Evolutionary conservation across 2,329 filamentous ascomycete species (phyloP), one percentile per base, ranked within the genome.

Genomic region (Paraconiothyrium brasiliense): DNA sequence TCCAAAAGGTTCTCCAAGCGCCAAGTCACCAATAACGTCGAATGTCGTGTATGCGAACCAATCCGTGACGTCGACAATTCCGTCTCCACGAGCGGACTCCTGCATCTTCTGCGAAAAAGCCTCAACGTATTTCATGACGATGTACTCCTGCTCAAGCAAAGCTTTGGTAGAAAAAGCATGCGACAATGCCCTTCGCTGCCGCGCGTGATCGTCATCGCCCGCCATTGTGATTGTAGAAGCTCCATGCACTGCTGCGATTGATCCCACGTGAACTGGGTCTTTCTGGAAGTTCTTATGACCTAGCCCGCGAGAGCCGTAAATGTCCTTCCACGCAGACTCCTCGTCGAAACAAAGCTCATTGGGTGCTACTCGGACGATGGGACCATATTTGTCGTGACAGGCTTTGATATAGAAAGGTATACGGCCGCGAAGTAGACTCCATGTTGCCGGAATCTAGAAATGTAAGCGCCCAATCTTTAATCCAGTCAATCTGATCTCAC

Each of bases 1-100:
- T 11, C 67, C 69, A 48, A 70, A 85, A 0, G 82, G 78, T 4
- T 82, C 79, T 0, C 84, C 84, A 63, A 86, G 85, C 0, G 84
- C 82, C 49, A 86, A 75, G 63, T 83, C 81, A n/a, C 81, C 81
- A 61, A 69, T 68, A 11, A 69, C 51, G 44, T 69, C 67, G 46
- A 70, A 68, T 2, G 67, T 72, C 2, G 58, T 65, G 22, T 63
- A 66, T 22, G 56, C 58, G 30, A 66, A 68, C 65, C 69, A 70
- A 22, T 65, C 58, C 4, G 51, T 58, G 2, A 70, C 54, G 46
- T 71, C 63, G n/a, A 69, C 59, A 24, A 57, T 56, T 27, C 54
- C 54, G 11, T 58, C 41, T 22, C 41, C 41, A 20, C 41, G 41
- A 22, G 41, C 41, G 16, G 22, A 44, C n/a, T 44, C 41, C n/a